Evolutionary conservation across 495 filamentous ascomycete genomes (phyloP).

Genomic region (Penicillium alfredii): DNA sequence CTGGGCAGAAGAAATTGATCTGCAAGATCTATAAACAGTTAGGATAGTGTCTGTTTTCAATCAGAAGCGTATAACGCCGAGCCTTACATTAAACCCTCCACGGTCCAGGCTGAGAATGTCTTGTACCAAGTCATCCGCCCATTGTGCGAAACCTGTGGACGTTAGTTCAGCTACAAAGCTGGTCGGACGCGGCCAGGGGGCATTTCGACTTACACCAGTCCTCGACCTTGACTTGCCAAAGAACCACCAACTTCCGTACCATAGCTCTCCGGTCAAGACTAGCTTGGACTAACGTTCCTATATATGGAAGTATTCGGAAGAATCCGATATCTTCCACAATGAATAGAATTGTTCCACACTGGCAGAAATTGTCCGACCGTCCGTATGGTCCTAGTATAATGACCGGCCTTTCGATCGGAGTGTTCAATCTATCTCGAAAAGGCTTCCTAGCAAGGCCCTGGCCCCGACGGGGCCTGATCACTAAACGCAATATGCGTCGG

Average conservation of each 20-base stretch:
- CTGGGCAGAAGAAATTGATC: background rate
- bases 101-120: background rate
- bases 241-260: slow-evolving; percentile 1
- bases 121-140: background rate
- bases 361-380: background rate
- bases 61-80: too few relatives aligned
- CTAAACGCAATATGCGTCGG: too few relatives aligned
- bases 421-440: background rate
- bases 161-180: background rate
- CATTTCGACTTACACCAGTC: background rate
- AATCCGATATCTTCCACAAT: slow-evolving; percentile 7
- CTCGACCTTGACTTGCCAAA: slow-evolving; percentile 1
- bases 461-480: too few relatives aligned
- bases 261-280: slow-evolving; percentile 2
- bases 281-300: slow-evolving; percentile 1
- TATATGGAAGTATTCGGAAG: slow-evolving; percentile 2
- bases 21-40: background rate
- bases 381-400: slow-evolving; percentile 2
- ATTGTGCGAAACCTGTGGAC: background rate
- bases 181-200: background rate
- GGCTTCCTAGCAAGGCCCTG: too few relatives aligned
- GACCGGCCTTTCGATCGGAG: background rate
- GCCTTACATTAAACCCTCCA: background rate
- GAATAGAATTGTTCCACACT: slow-evolving; percentile 2
- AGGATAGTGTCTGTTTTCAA: background rate